Conservation (phyloP, 2,329 filamentous ascomycete genomes). For the Sporothrix schenckii region DNA sequence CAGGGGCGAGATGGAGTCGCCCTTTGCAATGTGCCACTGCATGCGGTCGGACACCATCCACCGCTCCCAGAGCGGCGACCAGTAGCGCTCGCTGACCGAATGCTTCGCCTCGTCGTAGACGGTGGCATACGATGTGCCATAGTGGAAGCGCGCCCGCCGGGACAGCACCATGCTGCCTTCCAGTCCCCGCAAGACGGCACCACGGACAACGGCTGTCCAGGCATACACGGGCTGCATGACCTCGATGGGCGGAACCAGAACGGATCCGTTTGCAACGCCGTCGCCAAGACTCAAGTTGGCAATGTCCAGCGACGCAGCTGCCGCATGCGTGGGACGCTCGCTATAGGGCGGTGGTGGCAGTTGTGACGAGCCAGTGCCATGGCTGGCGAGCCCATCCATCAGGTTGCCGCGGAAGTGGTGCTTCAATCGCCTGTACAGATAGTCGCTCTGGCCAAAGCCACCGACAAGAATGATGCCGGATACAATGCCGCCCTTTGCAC, state of each 20-base stretch:
- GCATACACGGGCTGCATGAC: slow-evolving; percentile 82
- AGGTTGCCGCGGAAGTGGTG: slow-evolving; percentile 61
- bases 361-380: neutral
- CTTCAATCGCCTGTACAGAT: slow-evolving; percentile 72
- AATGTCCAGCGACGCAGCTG: slow-evolving; percentile 30
- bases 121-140: slow-evolving; percentile 79
- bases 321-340: slow-evolving; percentile 68
- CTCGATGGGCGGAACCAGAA: slow-evolving; percentile 59
- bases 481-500: slow-evolving; percentile 63
- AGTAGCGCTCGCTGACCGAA: slow-evolving; percentile 72
- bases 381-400: slow-evolving; percentile 4
- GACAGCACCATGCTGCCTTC: slow-evolving; percentile 80
- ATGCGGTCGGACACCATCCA: slow-evolving; percentile 84
- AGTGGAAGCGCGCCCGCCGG: slow-evolving; percentile 73
- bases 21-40: slow-evolving; percentile 85
- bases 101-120: slow-evolving; percentile 78
- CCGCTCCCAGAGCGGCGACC: slow-evolving; percentile 76
- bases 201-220: slow-evolving; percentile 79
- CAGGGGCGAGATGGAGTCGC: slow-evolving; percentile 73
- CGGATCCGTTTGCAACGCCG: neutral
- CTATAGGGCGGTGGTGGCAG: slow-evolving; percentile 64
- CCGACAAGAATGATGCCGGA: slow-evolving; percentile 80
- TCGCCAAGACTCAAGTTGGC: neutral
- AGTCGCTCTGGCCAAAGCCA: slow-evolving; percentile 79
- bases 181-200: slow-evolving; percentile 72